Conservation (phyloP, 768 basidiomycete species). For the Tulasnella sp. region DNA sequence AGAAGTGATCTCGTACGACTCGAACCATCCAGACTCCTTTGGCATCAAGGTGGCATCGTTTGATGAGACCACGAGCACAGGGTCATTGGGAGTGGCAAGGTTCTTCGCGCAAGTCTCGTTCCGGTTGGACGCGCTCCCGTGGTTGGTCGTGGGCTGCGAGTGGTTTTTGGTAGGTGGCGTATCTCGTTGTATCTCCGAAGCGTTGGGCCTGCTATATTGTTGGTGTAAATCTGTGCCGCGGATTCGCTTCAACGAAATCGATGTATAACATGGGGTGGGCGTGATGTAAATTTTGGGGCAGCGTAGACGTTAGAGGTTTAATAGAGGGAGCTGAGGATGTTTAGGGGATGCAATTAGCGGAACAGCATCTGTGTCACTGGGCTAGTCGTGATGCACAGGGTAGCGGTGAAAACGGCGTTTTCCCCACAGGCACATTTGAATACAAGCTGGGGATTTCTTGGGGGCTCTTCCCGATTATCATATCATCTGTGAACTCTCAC, state of each 20-base stretch:
- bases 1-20: constrained; percentile 39
- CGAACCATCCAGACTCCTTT: constrained; percentile 81
- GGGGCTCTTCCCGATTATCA: neutral
- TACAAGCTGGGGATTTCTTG: too few species aligned
- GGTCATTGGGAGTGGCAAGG: constrained; percentile 47
- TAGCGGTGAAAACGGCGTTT: too few species aligned
- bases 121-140: constrained; percentile 44
- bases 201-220: constrained; percentile 65
- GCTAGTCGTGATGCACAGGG: too few species aligned
- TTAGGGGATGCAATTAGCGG: too few species aligned
- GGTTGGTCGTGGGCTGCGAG: constrained; percentile 70
- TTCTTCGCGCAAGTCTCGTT: constrained; percentile 53
- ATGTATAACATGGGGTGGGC: neutral
- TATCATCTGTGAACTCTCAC: neutral
- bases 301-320: too few species aligned
- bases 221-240: neutral
- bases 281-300: neutral
- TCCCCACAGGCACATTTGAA: too few species aligned
- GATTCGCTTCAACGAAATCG: neutral
- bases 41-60: constrained; percentile 70
- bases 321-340: too few species aligned
- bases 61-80: constrained; percentile 64
- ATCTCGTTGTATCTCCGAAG: constrained; percentile 58
- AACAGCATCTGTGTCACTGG: too few species aligned
- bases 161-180: constrained; percentile 52